phyloP scores from a whole-genome alignment of 202 grass and related monocot species.

The Zoysia matrella region DNA sequence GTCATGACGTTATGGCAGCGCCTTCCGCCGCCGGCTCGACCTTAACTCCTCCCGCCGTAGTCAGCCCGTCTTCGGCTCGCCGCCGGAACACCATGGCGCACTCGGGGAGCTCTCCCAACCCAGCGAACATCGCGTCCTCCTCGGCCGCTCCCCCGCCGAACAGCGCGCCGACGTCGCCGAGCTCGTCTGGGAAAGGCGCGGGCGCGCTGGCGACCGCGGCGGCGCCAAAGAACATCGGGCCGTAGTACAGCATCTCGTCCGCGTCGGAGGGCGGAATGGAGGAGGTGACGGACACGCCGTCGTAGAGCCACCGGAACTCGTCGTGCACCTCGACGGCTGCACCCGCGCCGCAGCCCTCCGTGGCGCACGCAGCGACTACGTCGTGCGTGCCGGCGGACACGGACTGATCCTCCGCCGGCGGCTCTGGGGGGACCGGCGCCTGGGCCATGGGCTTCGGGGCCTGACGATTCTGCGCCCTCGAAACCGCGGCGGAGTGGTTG shows the following conservation, averaged over 20 bases:
- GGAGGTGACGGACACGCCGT: slow-evolving; percentile 59
- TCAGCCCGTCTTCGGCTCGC: no score
- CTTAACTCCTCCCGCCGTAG: no score
- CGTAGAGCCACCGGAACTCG: slow-evolving; percentile 85
- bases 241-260: slow-evolving; percentile 64
- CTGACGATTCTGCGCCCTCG: slow-evolving; percentile 40
- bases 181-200: slow-evolving; percentile 48
- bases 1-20: slow-evolving; percentile 35
- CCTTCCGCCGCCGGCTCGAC: background rate
- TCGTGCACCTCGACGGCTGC: slow-evolving; percentile 52
- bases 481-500: slow-evolving; percentile 59
- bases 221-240: slow-evolving; percentile 62
- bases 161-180: slow-evolving; percentile 21
- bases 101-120: no score
- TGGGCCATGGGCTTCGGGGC: slow-evolving; percentile 32
- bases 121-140: no score
- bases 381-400: slow-evolving; percentile 30
- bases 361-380: background rate
- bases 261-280: slow-evolving; percentile 54
- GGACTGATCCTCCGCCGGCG: background rate
- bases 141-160: no score
- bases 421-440: background rate
- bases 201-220: slow-evolving; percentile 17
- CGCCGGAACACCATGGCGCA: no score
- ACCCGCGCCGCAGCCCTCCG: background rate